Base-by-base conservation (phyloP, 2,329 filamentous ascomycete genomes). In the Seiridium cupressi region DNA sequence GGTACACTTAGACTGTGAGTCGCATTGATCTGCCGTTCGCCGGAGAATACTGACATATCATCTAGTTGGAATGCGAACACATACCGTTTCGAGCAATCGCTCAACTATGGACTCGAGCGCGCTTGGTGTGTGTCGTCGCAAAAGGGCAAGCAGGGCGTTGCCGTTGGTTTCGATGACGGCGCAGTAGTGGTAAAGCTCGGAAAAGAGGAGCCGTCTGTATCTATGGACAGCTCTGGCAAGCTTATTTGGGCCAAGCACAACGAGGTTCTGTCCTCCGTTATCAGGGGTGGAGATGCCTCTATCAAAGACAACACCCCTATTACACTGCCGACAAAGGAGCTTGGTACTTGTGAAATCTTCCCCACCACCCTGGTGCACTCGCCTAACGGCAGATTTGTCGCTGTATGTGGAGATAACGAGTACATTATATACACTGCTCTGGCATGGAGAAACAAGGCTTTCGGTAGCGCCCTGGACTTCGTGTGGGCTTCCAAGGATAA, bases 351-450 rank as follows among this genome's bases (percentile, higher is more conserved):
- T 73, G 95, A 99, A 78, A 89, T 99, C 48, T 99, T 97, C 76
- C 95, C 95, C 1, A 93, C 97, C 72, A 96, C 93, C 0, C 84
- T 99, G 56, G 85, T 92, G 42, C 95, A 99, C 79, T 97, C 93
- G n/a, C 92, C 95, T 42, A 99, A 99, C 68, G 93, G 93, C 56
- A 88, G 93, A 62, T 95, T 95, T 67, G 91, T 95, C 54, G 75
- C 81, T 18, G 81, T 84, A 53, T 98, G 94, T 66, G 95, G 95
- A 66, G 95, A 99, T 73, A 95, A 95, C 64, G 95, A 99, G 77
- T 99, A 97, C 79, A 98, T 98, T 74, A 97, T 98, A 70, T 98
- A 98, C 80, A 99, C 95, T 40, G 93, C 95, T 60, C 84, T 99
- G 61, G 94, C 94, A 3, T 96, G 96, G 85, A 89, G 95, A 73